Percentiles rank a stretch among this genome's conserved stretches.
These are phyloP conservation scores for Colletotrichum sp. DNA, from an alignment of 2,329 filamentous ascomycete genomes.

Conservation along the genomic window DNA sequence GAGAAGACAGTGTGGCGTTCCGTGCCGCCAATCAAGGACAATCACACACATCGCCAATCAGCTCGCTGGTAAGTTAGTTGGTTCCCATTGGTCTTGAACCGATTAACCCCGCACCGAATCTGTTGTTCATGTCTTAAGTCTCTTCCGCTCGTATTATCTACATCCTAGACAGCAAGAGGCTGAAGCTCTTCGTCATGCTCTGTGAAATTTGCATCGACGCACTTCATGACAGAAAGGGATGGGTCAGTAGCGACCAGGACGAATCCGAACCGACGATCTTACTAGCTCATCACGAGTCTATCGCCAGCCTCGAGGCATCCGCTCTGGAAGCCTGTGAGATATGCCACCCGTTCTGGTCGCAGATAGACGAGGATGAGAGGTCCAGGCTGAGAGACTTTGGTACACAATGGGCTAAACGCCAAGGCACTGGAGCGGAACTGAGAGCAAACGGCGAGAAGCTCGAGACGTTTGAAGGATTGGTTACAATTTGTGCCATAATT, in stretches of 20 bases:
- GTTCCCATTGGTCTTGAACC: no score
- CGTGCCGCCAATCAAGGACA: no score
- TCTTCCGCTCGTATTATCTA: no score
- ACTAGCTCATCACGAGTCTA: background rate
- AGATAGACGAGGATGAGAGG: background rate
- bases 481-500: background rate
- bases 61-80: no score
- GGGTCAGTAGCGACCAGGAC: background rate
- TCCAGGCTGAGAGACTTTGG: background rate
- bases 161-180: no score
- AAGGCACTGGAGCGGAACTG: fast-evolving
- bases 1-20: no score
- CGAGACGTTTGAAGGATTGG: background rate
- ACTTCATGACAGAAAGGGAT: background rate
- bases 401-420: background rate
- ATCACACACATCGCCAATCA: no score
- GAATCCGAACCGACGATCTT: background rate
- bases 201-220: background rate
- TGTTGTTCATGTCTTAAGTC: no score
- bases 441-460: background rate
- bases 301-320: background rate
- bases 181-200: background rate
- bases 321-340: background rate
- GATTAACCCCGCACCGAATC: no score
- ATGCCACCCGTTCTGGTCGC: background rate